A percentile compares a stretch with the other conserved stretches of the same genome.
Evolutionary conservation across 495 filamentous ascomycete species (phyloP).

Genomic region (Neurospora sp.): DNA sequence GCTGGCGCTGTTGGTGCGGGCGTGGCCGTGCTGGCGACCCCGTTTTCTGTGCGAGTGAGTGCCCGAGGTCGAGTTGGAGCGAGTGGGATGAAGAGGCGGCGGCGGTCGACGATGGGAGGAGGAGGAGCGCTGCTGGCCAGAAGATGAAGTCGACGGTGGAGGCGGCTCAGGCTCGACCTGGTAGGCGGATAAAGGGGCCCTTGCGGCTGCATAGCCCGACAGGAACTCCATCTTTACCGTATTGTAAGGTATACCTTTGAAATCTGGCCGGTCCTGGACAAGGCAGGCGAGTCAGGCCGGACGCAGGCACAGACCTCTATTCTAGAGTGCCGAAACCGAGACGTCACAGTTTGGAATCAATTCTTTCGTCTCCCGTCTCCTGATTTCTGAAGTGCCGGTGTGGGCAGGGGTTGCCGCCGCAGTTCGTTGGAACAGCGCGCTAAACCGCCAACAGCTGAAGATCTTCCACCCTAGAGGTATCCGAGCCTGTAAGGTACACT

Average conservation of each 20-base stretch:
- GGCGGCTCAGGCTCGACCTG: constrained; percentile 23
- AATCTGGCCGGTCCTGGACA: not conserved
- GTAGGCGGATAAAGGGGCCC: constrained; percentile 26
- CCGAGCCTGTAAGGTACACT: not conserved
- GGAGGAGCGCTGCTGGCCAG: not conserved
- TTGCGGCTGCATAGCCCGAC: constrained; percentile 24
- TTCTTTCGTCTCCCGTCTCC: not conserved
- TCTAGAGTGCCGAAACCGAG: not conserved
- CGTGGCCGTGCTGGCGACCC: constrained; percentile 16
- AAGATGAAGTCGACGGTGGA: constrained; percentile 4
- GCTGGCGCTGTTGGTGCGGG: constrained; percentile 21
- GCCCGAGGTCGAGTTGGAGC: constrained; percentile 26
- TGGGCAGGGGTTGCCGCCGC: not conserved
- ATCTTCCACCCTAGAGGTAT: not conserved
- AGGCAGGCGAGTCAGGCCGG: not conserved
- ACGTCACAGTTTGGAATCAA: not conserved
- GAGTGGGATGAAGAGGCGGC: constrained; percentile 7
- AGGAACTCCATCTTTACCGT: constrained; percentile 23
- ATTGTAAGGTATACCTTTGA: not conserved
- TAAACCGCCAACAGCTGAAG: not conserved
- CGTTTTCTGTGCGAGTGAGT: constrained; percentile 14
- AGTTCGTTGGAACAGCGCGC: not conserved
- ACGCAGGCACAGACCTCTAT: not conserved
- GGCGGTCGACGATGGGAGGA: not conserved
- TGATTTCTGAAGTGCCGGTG: not conserved